A percentile compares a stretch with the other conserved stretches of the same genome.
Conservation (phyloP, 2,329 filamentous ascomycete species). For the Xylariales sp. region DNA sequence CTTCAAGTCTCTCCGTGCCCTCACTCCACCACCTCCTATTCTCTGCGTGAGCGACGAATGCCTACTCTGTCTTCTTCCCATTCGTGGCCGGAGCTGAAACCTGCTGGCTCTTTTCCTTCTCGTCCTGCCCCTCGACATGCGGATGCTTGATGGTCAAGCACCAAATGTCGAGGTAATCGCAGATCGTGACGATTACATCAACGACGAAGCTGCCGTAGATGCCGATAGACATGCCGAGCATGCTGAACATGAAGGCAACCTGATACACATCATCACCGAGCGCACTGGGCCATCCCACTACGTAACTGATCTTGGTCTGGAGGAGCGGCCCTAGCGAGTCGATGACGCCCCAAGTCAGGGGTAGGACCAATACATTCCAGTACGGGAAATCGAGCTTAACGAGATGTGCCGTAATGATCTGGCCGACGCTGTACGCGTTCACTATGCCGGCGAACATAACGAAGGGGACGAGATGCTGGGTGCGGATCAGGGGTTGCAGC, state of each 20-base stretch:
- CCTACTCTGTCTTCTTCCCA: conserved; percentile 3
- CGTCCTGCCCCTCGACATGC: conserved; percentile 42
- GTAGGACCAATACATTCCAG: conserved; percentile 77
- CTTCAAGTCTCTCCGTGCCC: too few relatives aligned
- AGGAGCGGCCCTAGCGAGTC: conserved; percentile 74
- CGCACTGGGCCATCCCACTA: conserved; percentile 68
- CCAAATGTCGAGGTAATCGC: conserved; percentile 97
- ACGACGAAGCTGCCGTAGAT: conserved; percentile 98
- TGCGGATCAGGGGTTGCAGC: conserved; percentile 78
- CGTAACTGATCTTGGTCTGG: conserved; percentile 55
- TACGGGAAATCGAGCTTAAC: conserved; percentile 86
- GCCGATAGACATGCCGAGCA: conserved; percentile 77
- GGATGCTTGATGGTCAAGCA: conserved; percentile 95
- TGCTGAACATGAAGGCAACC: conserved; percentile 84
- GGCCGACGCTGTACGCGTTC: conserved; percentile 91
- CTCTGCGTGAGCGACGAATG: too few relatives aligned
- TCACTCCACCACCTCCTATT: too few relatives aligned
- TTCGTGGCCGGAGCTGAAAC: background rate
- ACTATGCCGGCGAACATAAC: conserved; percentile 81
- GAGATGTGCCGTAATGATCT: conserved; percentile 93
- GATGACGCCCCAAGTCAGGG: conserved; percentile 70
- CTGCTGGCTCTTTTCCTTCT: conserved; percentile 28
- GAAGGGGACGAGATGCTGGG: conserved; percentile 83
- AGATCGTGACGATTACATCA: conserved; percentile 95
- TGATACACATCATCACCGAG: conserved; percentile 78